Conservation (phyloP, 768 basidiomycete genomes). For the Collybia sordida region DNA sequence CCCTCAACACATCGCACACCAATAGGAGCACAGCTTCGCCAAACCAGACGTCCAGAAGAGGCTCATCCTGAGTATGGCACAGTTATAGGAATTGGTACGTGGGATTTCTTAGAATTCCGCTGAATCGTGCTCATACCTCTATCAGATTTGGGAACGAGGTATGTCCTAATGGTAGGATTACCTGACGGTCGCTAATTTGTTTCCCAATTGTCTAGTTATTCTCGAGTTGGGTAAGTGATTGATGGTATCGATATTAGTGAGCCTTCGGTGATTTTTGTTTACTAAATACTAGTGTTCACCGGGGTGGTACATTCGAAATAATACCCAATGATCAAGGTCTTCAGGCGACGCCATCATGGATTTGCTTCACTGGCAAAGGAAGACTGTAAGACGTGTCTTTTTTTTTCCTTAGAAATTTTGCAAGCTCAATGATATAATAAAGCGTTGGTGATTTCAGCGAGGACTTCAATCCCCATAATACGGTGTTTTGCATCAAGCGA, state of each 20-base stretch:
- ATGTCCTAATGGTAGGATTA: slow-evolving; percentile 19
- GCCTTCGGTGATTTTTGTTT: background rate
- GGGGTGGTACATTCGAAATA: slow-evolving; percentile 84
- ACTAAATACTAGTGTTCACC: slow-evolving; percentile 65
- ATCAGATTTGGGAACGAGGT: slow-evolving; percentile 90
- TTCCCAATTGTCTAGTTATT: slow-evolving; percentile 58
- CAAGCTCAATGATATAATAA: slow-evolving; percentile 21
- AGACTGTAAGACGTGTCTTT: slow-evolving; percentile 46
- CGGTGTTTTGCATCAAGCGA: slow-evolving; percentile 95
- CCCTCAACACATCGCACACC: no score
- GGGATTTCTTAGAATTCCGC: background rate
- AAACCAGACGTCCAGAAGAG: slow-evolving; percentile 64
- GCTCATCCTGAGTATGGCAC: slow-evolving; percentile 79
- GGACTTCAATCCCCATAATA: slow-evolving; percentile 92
- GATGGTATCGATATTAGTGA: background rate
- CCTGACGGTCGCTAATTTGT: slow-evolving; percentile 15
- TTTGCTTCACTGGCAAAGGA: slow-evolving; percentile 76
- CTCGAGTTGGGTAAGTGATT: slow-evolving; percentile 84
- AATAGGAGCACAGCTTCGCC: no score
- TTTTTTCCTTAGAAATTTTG: background rate
- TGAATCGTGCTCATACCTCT: slow-evolving; percentile 1
- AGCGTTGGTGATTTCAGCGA: slow-evolving; percentile 94
- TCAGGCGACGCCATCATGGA: slow-evolving; percentile 89
- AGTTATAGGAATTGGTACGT: slow-evolving; percentile 88
- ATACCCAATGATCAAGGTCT: slow-evolving; percentile 89